Evolutionary conservation across 2,329 filamentous ascomycete species (phyloP).

Genomic region (Penicillium olsonii): DNA sequence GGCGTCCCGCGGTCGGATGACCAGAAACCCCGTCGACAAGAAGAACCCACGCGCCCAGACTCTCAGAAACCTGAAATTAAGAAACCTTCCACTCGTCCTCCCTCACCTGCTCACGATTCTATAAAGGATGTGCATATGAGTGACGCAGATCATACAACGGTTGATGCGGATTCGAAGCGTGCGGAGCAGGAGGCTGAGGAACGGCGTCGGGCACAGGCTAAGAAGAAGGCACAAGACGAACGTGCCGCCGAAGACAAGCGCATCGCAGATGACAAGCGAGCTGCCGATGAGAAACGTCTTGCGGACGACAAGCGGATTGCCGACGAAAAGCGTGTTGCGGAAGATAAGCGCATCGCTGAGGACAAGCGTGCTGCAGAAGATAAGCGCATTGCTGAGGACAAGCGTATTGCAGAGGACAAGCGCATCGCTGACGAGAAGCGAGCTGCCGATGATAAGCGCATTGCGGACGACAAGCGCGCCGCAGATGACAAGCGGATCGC

Average conservation of each 20-base stretch:
- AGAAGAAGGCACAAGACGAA: constrained; percentile 33
- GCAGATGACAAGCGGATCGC: constrained; percentile 31
- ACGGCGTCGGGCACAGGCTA: constrained; percentile 26
- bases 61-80: constrained; percentile 13
- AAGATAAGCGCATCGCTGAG: background rate
- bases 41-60: constrained; percentile 16
- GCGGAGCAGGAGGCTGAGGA: constrained; percentile 29
- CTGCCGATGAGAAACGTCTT: constrained; percentile 10
- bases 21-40: constrained; percentile 19
- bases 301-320: background rate
- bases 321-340: background rate
- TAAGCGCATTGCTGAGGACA: background rate
- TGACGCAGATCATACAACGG: constrained; percentile 30
- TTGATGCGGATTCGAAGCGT: constrained; percentile 35
- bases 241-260: constrained; percentile 34
- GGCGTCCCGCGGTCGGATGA: constrained; percentile 28
- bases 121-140: constrained; percentile 31
- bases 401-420: constrained; percentile 5
- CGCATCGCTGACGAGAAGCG: constrained; percentile 33
- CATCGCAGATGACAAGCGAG: constrained; percentile 23
- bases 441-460: constrained; percentile 26
- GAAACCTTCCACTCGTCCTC: constrained; percentile 10
- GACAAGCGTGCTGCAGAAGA: background rate
- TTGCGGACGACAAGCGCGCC: constrained; percentile 20
- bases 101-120: constrained; percentile 12